A percentile compares a stretch with the other conserved stretches of the same genome.
These are phyloP conservation scores for Neurospora africana DNA, from an alignment of 495 filamentous ascomycete species.

Conservation along the genomic window DNA sequence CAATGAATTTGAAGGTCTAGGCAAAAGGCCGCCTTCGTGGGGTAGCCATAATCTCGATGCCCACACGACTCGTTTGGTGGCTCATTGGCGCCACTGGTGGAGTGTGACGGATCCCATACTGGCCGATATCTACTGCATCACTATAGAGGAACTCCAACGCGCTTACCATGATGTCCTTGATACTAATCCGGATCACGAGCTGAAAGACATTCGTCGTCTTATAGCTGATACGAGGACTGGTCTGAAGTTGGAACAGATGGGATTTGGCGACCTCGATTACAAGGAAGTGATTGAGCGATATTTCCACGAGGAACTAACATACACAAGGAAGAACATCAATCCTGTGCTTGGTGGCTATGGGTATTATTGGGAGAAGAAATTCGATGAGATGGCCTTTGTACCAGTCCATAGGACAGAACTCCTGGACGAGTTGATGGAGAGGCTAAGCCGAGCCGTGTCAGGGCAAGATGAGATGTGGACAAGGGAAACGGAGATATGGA, in stretches of 20 bases:
- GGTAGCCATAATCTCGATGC: too few species aligned
- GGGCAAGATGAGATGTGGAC: background rate
- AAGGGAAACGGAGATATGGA: background rate
- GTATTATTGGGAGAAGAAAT: background rate
- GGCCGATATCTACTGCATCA: background rate
- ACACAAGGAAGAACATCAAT: background rate
- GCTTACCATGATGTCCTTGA: too few species aligned
- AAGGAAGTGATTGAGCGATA: background rate
- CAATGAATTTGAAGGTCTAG: background rate
- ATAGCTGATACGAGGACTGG: background rate
- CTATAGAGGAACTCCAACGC: too few species aligned
- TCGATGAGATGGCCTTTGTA: background rate
- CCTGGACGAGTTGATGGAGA: background rate
- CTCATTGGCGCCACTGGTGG: background rate
- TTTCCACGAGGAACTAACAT: background rate
- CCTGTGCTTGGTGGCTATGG: background rate
- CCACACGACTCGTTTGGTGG: background rate
- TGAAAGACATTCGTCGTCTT: too few species aligned
- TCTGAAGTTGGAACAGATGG: background rate
- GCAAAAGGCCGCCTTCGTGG: background rate
- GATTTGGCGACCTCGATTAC: background rate
- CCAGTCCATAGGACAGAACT: background rate
- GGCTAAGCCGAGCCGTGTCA: background rate
- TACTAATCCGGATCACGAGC: too few species aligned
- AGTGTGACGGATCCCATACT: background rate